Evolutionary conservation across 148 eudicot genomes (phyloP).

Genomic region (Nepenthes gracilis): DNA sequence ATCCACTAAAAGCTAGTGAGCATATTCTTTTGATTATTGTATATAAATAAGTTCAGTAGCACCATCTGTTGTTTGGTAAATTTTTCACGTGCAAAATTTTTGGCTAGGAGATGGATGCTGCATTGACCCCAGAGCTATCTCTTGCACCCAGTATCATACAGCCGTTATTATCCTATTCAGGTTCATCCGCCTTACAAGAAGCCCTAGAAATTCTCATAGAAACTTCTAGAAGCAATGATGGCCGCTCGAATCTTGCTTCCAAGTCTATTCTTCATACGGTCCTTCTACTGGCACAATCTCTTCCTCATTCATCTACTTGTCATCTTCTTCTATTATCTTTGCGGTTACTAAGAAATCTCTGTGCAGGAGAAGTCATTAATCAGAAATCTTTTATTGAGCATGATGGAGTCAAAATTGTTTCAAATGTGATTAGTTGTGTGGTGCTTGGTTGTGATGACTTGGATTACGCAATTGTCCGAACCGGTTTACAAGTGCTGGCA

Average conservation of each 20-base stretch:
- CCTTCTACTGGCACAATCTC: constrained; percentile 35
- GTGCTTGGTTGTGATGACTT: constrained; percentile 22
- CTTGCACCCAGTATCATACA: constrained; percentile 30
- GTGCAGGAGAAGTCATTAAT: constrained; percentile 60
- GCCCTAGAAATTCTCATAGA: constrained; percentile 38
- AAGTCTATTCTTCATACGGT: constrained; percentile 24
- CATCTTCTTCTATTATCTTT: constrained; percentile 36
- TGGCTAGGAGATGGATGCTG: constrained; percentile 26
- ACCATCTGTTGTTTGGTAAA: too few relatives aligned
- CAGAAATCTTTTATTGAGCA: constrained; percentile 52
- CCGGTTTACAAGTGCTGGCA: constrained; percentile 69
- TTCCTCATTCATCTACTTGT: constrained; percentile 18
- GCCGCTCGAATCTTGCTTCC: constrained; percentile 59
- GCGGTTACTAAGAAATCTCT: constrained; percentile 72
- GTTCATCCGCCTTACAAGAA: constrained; percentile 28
- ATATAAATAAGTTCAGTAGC: too few relatives aligned
- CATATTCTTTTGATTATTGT: too few relatives aligned
- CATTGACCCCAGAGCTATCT: constrained; percentile 7
- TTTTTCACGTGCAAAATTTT: not conserved
- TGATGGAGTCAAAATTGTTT: constrained; percentile 46
- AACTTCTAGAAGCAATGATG: constrained; percentile 34
- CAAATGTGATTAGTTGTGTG: constrained; percentile 13
- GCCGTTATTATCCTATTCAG: constrained; percentile 28
- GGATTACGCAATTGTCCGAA: constrained; percentile 29
- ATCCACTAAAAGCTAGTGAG: too few relatives aligned